Conservation (phyloP, 345 rosid genomes). For the Citrus sp. region DNA sequence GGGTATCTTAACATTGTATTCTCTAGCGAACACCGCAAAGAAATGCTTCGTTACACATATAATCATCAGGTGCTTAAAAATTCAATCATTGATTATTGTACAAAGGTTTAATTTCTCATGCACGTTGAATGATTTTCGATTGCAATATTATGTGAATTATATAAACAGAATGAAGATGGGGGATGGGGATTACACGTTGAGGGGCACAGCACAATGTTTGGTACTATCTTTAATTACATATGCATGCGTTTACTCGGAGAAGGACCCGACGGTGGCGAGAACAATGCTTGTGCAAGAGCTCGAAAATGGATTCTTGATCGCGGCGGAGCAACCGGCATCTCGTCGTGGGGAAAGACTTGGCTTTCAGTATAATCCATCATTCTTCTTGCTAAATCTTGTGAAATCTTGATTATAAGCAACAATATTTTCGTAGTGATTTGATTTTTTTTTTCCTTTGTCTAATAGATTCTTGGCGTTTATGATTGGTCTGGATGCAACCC, state of each 20-base stretch:
- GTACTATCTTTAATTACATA: conserved; percentile 7
- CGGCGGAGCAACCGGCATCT: not conserved
- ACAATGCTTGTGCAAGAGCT: not conserved
- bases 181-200: conserved; percentile 18
- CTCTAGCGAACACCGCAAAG: conserved; percentile 36
- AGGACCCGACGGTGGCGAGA: not conserved
- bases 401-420: too few relatives aligned
- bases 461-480: conserved; percentile 26
- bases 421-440: too few relatives aligned
- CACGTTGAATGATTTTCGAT: too few relatives aligned
- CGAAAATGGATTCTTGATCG: conserved; percentile 15
- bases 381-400: not conserved
- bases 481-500: conserved; percentile 36
- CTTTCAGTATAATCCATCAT: conserved; percentile 1
- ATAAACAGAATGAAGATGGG: conserved; percentile 15
- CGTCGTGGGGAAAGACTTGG: conserved; percentile 16
- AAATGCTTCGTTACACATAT: conserved; percentile 43
- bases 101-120: too few relatives aligned
- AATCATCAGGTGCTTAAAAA: conserved; percentile 37
- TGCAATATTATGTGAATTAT: not conserved
- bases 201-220: conserved; percentile 8
- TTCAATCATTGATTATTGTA: not conserved
- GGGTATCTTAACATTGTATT: conserved; percentile 38
- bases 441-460: too few relatives aligned
- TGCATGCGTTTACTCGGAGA: conserved; percentile 14